These are phyloP conservation scores for Rhinocladiella similis DNA, from an alignment of 2,329 filamentous ascomycete genomes.

Conservation along the genomic window DNA sequence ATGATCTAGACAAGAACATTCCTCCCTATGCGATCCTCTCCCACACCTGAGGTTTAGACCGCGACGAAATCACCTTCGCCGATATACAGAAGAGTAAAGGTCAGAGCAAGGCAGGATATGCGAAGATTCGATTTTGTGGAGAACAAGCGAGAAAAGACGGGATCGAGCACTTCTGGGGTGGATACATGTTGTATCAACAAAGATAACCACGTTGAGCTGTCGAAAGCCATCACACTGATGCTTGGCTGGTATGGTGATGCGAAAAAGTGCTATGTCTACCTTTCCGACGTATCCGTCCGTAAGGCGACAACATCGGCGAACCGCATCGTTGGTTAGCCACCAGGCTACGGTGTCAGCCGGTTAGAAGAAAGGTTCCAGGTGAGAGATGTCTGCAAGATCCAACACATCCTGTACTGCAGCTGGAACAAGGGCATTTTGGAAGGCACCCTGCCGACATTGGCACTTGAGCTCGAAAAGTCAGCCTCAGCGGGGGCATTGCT, in stretches of 20 bases:
- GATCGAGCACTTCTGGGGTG: constrained; percentile 35
- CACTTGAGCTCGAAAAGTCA: no score
- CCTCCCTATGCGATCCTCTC: constrained; percentile 24
- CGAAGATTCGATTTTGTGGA: constrained; percentile 16
- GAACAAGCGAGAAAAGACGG: constrained; percentile 30
- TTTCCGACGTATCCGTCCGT: constrained; percentile 6
- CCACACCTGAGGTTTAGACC: constrained; percentile 17
- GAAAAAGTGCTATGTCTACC: constrained; percentile 15
- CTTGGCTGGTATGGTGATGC: constrained; percentile 16
- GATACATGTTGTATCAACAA: constrained; percentile 44
- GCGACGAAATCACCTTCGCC: constrained; percentile 13
- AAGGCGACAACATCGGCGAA: no score
- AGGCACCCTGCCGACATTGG: no score
- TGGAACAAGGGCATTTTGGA: no score
- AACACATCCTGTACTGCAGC: no score
- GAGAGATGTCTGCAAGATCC: no score
- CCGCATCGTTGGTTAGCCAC: no score
- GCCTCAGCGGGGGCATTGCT: no score
- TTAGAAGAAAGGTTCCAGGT: no score
- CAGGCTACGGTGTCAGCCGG: no score
- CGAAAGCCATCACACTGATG: constrained; percentile 14
- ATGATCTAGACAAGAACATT: constrained; percentile 5
- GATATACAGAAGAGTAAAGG: constrained; percentile 8
- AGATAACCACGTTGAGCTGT: constrained; percentile 29
- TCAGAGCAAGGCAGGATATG: constrained; percentile 14